Evolutionary conservation across 345 rosid species (phyloP).

Genomic region (Bruguiera sexangula): DNA sequence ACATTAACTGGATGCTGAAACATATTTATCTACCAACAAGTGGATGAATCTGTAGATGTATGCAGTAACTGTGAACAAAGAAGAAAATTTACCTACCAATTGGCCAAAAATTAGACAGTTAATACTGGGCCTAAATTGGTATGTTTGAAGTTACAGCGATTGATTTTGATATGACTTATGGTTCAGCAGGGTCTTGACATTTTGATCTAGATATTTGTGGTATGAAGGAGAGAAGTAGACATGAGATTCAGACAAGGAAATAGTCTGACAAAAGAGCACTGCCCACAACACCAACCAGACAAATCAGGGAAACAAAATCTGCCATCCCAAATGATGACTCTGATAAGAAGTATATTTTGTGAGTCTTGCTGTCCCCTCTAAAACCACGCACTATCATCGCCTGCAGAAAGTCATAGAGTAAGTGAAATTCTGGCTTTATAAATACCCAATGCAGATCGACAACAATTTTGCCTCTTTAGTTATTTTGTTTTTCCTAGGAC

Average conservation of each 20-base stretch:
- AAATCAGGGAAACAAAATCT: slow-evolving; percentile 52
- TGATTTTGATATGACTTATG: no score
- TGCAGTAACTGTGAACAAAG: neutral
- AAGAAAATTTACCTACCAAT: neutral
- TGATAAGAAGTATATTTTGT: slow-evolving; percentile 61
- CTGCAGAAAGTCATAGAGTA: slow-evolving; percentile 31
- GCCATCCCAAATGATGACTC: slow-evolving; percentile 51
- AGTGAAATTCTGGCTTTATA: no score
- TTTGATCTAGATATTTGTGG: no score
- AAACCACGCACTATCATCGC: slow-evolving; percentile 99
- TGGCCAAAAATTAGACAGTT: no score
- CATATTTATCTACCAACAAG: neutral
- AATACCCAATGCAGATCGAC: no score
- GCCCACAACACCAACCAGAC: slow-evolving; percentile 57
- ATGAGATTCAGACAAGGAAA: slow-evolving; percentile 38
- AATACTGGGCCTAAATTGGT: no score
- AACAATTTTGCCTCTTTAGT: no score
- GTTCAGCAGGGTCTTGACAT: no score
- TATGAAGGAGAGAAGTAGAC: neutral
- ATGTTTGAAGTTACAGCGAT: no score
- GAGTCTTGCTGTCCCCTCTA: slow-evolving; percentile 70
- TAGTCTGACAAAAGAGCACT: slow-evolving; percentile 67
- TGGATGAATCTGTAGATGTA: neutral
- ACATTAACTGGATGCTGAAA: no score
- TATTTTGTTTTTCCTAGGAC: no score